Evolutionary conservation across 306 rosid genomes (phyloP), one percentile per base, ranked within the genome.

Genomic region (Bauhinia variegata): DNA sequence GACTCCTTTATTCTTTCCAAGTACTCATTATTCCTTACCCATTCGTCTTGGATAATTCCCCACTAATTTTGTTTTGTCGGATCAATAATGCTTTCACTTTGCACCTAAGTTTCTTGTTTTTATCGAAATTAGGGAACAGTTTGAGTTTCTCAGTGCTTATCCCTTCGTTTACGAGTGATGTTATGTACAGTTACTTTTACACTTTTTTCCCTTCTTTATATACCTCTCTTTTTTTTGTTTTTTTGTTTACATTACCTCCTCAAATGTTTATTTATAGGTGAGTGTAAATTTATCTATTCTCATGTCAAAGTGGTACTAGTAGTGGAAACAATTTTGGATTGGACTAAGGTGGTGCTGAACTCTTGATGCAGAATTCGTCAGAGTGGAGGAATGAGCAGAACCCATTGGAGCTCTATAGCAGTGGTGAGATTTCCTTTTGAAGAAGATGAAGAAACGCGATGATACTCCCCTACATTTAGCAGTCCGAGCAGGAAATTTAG

Each of bases 401-500:
- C 59, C 32, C 71, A 6, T 70, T 68, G 68, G 60, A 72, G 71
- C 49, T 74, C 63, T 67, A 32, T 33, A 73, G 49, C 73, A 72
- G 79, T 60, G 17, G 60, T 61, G 6, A 62, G 76, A 70, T 52
- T 42, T 63, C 42, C 8, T 28, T 12, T 39, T 10, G 19, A 56
- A 72, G 81, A 82, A 30, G 79, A 87, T 89, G 96, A 75, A 73
- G 74, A 85, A 79, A 78, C 70, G 86, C 33, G 86, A 86, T 1
- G 87, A 89, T 78, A 71, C 73, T 60, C 83, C 82, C 31, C 19
- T 87, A 18, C 96, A 85, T 54, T 64, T 66, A 32, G 96, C 89
- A 0, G 81, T 84, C 10, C 81, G 96, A 31, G 76, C 62, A 30
- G 91, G 89, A 60, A 79, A 85, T 75, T 60, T 81, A 14, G 91